Evolutionary conservation across 768 basidiomycete species (phyloP), one percentile per base, ranked within the genome.

Genomic region (Lyophyllum decastes): DNA sequence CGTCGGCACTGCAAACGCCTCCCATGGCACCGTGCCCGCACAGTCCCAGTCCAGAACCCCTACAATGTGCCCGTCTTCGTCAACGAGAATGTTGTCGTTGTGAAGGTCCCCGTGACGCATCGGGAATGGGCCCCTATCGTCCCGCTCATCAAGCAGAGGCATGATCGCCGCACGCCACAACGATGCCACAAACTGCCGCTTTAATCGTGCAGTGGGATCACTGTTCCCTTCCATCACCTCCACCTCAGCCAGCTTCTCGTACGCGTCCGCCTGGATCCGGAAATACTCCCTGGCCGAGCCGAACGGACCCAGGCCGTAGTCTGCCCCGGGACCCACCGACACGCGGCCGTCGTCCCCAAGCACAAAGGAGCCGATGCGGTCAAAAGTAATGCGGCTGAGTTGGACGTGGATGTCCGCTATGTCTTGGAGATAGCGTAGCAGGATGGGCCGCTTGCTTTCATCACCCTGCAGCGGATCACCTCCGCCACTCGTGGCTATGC

Each of bases 31-130:
- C 2, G 76, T 76, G 16, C 74, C 74, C 0, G 76, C 75, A 63
- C 76, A 76, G 49, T 77, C 76, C 76, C 76, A 77, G 54, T 77
- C 76, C 26, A 77, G 65, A 2, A 77, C 74, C 4, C 76, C 76
- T 10, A 76, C 69, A 48, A 77, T 76, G 60, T 77, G 74, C 9
- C 76, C 76, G 1, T 69, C 71, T 30, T 66, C 60, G 58, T 77
- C 76, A 2, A 77, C 76, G 24, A 77, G 68, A 22, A 77, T 72
- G 54, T 77, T 77, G 49, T 77, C 74, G 62, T 73, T 75, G 61
- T 77, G 76, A 8, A 77, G 63, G 57, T 77, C 76, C 14, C 76
- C 76, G 50, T 77, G 76, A 7, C 75, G 72, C 70, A 76, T 72
- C 2, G 76, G 76, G 62, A 78, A 78, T 1, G 76, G 76, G 0